phyloP scores from a whole-genome alignment of 768 basidiomycete species.

The Baorangia bicolor region DNA sequence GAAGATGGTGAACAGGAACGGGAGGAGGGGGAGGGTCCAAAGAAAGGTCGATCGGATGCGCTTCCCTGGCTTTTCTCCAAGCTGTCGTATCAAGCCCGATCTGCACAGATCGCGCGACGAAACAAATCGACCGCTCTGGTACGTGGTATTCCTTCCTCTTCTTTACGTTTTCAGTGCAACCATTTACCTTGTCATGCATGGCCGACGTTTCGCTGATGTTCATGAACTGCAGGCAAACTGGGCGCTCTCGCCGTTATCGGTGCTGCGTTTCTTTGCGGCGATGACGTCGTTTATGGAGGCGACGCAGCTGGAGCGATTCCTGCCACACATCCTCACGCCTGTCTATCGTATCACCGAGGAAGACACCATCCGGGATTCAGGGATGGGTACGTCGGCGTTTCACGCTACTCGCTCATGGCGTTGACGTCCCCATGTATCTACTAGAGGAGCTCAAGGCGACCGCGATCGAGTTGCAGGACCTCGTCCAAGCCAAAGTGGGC shows the following conservation, averaged over 20 bases:
- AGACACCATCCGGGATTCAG: slow-evolving; percentile 72
- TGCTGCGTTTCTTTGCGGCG: slow-evolving; percentile 92
- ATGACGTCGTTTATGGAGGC: slow-evolving; percentile 74
- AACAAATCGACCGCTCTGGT: slow-evolving; percentile 44
- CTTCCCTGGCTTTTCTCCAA: slow-evolving; percentile 94
- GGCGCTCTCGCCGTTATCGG: slow-evolving; percentile 76
- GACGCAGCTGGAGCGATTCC: slow-evolving; percentile 57
- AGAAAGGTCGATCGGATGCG: slow-evolving; percentile 41
- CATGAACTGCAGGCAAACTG: slow-evolving; percentile 62
- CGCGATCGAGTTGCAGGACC: slow-evolving; percentile 80
- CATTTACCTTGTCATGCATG: too few species aligned
- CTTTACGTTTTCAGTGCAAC: neutral
- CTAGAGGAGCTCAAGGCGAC: slow-evolving; percentile 82
- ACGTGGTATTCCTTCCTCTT: neutral
- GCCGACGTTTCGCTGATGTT: neutral
- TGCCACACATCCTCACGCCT: slow-evolving; percentile 84
- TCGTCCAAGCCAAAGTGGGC: slow-evolving; percentile 86
- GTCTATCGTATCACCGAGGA: slow-evolving; percentile 87
- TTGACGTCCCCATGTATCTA: slow-evolving; percentile 27
- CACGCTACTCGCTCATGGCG: neutral
- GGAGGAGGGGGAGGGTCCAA: too few species aligned
- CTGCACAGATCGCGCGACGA: slow-evolving; percentile 68
- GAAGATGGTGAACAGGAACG: slow-evolving; percentile 24
- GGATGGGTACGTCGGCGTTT: slow-evolving; percentile 59
- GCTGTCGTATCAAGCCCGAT: slow-evolving; percentile 82